A percentile compares a stretch with the other conserved stretches of the same genome.
These are phyloP conservation scores for Globisporangium nagaii DNA, from an alignment of 352 stramenopile genomes.

Conservation along the genomic window DNA sequence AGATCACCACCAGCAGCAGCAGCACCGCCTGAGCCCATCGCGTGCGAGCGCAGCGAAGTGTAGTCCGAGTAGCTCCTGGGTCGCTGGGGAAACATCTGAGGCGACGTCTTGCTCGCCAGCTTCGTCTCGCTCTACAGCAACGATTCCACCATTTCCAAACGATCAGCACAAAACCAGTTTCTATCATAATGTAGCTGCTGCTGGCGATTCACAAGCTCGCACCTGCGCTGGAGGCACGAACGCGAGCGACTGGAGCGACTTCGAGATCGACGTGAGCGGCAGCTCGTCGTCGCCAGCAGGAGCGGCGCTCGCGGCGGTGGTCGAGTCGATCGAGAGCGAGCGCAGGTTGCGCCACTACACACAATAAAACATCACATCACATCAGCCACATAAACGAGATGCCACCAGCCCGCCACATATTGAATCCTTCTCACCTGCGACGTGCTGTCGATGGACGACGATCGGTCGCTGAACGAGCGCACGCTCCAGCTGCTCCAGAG, in stretches of 20 bases:
- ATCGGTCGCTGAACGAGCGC: conserved; percentile 23
- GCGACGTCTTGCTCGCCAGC: background rate
- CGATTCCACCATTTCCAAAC: background rate
- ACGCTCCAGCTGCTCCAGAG: conserved; percentile 35
- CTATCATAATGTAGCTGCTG: background rate
- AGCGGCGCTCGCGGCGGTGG: conserved; percentile 14
- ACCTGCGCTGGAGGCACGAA: conserved; percentile 17
- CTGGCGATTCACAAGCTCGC: no score
- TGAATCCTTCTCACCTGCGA: conserved; percentile 3
- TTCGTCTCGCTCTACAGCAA: background rate
- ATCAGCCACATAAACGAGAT: background rate
- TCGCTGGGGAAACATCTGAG: conserved; percentile 14
- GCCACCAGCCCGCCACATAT: background rate
- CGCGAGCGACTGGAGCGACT: conserved; percentile 44
- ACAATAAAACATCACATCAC: background rate
- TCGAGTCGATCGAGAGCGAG: conserved; percentile 35
- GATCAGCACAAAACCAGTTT: background rate
- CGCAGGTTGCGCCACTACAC: conserved; percentile 26
- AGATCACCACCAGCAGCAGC: conserved; percentile 8
- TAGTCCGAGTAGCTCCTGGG: conserved; percentile 73
- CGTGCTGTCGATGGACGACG: conserved; percentile 16
- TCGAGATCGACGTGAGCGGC: conserved; percentile 25
- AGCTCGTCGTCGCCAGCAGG: conserved; percentile 19
- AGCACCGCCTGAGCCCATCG: conserved; percentile 24
- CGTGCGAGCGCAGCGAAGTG: conserved; percentile 25